Conservation (phyloP, 495 filamentous ascomycete genomes). For the Glutinoglossum americanum region DNA sequence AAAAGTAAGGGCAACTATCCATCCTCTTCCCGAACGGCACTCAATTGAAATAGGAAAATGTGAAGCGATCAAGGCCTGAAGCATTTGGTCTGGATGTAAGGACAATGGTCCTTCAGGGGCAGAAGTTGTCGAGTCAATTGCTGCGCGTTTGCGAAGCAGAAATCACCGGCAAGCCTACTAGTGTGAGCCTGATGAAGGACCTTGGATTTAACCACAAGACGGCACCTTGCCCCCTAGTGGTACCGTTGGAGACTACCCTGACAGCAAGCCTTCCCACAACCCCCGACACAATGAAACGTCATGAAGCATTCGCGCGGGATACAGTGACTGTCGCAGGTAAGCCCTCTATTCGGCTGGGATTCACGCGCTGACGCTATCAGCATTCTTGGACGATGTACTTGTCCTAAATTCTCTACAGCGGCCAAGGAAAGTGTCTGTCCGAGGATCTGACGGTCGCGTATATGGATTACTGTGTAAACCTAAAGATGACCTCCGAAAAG, state of each 20-base stretch:
- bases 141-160: conserved; percentile 55
- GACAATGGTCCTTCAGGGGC: conserved; percentile 48
- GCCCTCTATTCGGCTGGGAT: conserved; percentile 8
- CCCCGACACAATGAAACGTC: conserved; percentile 46
- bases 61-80: conserved; percentile 24
- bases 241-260: conserved; percentile 70
- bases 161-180: conserved; percentile 45
- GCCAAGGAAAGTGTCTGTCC: conserved; percentile 72
- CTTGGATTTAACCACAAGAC: conserved; percentile 67
- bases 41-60: conserved; percentile 20
- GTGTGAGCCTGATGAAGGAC: conserved; percentile 49
- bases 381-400: conserved; percentile 63
- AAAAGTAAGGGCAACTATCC: conserved; percentile 3
- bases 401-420: conserved; percentile 84
- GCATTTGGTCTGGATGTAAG: conserved; percentile 32
- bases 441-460: conserved; percentile 65
- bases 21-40: neutral
- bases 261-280: conserved; percentile 60
- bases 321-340: conserved; percentile 36
- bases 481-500: conserved; percentile 91
- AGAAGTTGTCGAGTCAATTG: conserved; percentile 67
- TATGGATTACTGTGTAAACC: conserved; percentile 92
- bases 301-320: conserved; percentile 58
- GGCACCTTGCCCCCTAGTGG: conserved; percentile 63
- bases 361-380: conserved; percentile 23